phyloP scores from a whole-genome alignment of 2,329 filamentous ascomycete genomes.

The Tricladium varicosporioides region DNA sequence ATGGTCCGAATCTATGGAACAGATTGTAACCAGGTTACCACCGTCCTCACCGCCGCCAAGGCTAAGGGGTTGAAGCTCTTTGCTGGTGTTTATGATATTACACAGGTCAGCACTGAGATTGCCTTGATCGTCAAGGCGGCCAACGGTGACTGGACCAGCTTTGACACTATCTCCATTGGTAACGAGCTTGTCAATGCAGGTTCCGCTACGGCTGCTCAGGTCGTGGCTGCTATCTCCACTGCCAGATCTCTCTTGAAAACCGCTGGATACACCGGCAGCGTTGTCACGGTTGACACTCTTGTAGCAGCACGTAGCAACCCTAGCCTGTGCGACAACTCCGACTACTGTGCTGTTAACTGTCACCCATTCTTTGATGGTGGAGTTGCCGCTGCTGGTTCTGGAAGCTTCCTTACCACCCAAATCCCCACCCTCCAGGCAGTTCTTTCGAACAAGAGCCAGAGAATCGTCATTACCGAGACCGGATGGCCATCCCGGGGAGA shows the following conservation, averaged over 20 bases:
- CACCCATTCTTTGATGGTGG: slow-evolving; percentile 80
- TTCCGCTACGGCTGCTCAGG: slow-evolving; percentile 47
- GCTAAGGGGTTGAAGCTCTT: slow-evolving; percentile 68
- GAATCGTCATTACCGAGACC: slow-evolving; percentile 74
- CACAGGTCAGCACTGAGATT: slow-evolving; percentile 55
- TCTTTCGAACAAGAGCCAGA: slow-evolving; percentile 48
- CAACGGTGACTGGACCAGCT: slow-evolving; percentile 60
- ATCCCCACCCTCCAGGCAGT: slow-evolving; percentile 44
- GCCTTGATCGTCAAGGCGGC: slow-evolving; percentile 58
- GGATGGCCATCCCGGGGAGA: slow-evolving; percentile 76
- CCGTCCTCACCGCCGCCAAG: slow-evolving; percentile 61
- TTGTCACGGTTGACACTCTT: slow-evolving; percentile 81
- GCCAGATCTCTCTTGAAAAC: slow-evolving; percentile 57
- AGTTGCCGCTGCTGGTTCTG: slow-evolving; percentile 58
- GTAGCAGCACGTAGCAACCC: slow-evolving; percentile 64
- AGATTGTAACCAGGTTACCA: slow-evolving; percentile 71
- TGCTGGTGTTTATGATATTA: slow-evolving; percentile 69
- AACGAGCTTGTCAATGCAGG: slow-evolving; percentile 77
- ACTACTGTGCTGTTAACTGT: slow-evolving; percentile 78
- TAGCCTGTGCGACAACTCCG: slow-evolving; percentile 67
- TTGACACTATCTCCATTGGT: slow-evolving; percentile 73
- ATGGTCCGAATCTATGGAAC: slow-evolving; percentile 76
- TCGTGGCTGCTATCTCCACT: slow-evolving; percentile 56
- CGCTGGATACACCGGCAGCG: slow-evolving; percentile 67
- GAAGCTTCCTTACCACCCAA: slow-evolving; percentile 62